Evolutionary conservation across 805 yeast genomes (phyloP), one percentile per base, ranked within the genome.

Genomic region (Nakazawaea siamensis): DNA sequence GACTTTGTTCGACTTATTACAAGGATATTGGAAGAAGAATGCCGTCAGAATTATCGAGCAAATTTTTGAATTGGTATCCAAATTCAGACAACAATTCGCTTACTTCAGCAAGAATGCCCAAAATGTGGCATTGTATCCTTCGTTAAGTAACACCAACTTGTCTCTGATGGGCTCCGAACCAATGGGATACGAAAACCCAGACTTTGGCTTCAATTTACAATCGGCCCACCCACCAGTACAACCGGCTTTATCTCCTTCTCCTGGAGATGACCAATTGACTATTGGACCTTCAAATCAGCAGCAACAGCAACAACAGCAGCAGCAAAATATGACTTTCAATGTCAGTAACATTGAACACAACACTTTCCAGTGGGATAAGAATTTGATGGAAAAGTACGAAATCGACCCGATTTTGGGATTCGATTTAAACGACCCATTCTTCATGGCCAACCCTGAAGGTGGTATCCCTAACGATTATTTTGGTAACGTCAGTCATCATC

Each of bases 341-440:
- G 16, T 10, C 18, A 42, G 32, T 14, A 38, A 39, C 9, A 31
- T 20, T 11, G 38, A 38, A 11, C 37, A 30, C 12, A 29, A 35
- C 18, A 17, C 23, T 18, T 29, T 37, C 18, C 39, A 35, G 25
- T 38, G 37, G 19, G 41, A 40, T 18, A 39, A 14, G 18, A 29
- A 31, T 8, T 25, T 30, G 17, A 24, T 20, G 19, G 36, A 37
- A 18, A 35, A 37, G 13, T 42, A 41, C 28, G 39, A 51, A 11
- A 47, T 60, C 16, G 62, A 65, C 30, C 60, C 60, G 16, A 49
- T 62, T 33, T 45, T 60, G 18, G 69, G 73, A 8, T 59, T 66
- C 43, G 50, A 56, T 31, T 33, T 40, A 23, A 57, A 54, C 31
- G 77, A 70, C 47, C 76, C 76, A 5, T 70, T 70, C 41, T 68